Evolutionary conservation across 805 yeast genomes (phyloP).

Genomic region (Wickerhamomyces rabaulensis): DNA sequence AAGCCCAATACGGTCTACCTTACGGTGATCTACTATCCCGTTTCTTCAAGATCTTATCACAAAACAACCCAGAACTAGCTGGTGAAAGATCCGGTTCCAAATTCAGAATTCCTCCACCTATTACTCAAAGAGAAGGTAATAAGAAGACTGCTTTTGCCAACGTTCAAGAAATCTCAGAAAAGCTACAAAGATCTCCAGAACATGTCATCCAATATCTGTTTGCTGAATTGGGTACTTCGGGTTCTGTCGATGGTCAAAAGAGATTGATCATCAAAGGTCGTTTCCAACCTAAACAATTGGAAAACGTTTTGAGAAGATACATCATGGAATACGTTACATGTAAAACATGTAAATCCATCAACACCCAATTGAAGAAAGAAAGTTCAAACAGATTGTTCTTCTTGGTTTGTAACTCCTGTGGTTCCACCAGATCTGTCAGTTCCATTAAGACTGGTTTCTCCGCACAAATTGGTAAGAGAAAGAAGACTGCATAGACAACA

Average conservation of each 20-base stretch:
- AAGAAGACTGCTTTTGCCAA: constrained; percentile 95
- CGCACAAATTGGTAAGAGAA: constrained; percentile 92
- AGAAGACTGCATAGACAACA: constrained; percentile 37
- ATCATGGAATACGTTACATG: constrained; percentile 97
- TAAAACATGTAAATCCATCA: constrained; percentile 97
- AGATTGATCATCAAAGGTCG: constrained; percentile 97
- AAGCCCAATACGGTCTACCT: constrained; percentile 53
- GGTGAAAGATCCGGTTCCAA: constrained; percentile 92
- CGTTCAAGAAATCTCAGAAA: constrained; percentile 90
- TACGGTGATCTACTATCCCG: constrained; percentile 76
- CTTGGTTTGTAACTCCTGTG: constrained; percentile 97
- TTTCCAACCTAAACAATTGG: constrained; percentile 96
- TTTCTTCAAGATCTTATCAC: constrained; percentile 79
- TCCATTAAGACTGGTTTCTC: constrained; percentile 99
- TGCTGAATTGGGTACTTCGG: constrained; percentile 99
- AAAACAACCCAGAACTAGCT: constrained; percentile 96
- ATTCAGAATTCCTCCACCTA: constrained; percentile 96
- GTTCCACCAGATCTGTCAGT: constrained; percentile 93
- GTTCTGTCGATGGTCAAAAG: constrained; percentile 97
- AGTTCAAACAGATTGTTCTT: constrained; percentile 94
- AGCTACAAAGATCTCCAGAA: constrained; percentile 93
- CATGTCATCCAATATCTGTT: constrained; percentile 94
- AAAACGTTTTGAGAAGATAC: constrained; percentile 91
- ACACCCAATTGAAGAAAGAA: constrained; percentile 93
- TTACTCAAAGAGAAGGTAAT: constrained; percentile 94